Base-by-base conservation (phyloP, 1,284 basidiomycete genomes). In the Rhodotorula sp. region DNA sequence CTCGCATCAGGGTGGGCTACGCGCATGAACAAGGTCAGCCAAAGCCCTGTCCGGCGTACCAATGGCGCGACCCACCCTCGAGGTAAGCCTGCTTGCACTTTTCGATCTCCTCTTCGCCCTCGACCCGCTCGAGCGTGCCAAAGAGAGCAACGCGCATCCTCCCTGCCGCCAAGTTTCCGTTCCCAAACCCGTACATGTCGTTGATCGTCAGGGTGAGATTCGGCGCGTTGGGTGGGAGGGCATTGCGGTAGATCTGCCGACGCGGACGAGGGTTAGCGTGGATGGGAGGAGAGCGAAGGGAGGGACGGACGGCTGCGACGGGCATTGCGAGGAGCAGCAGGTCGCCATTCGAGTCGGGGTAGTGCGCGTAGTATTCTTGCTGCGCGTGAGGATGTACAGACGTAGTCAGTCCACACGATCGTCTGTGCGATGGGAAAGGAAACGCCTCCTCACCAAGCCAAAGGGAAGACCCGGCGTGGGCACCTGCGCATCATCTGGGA, bases 301-400 rank as follows among this genome's bases (percentile, higher is more conserved):
- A 28, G 51, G 31, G 31, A 62, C 70, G 37, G 7, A 69, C 70
- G n/a, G 59, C 67, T 3, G 73, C 67, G 57, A 75, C 69, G 24
- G 71, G 73, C 73, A 75, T 75, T 15, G 67, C 73, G 56, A 75
- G 64, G 24, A 75, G 46, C 40, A 73, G 65, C 30, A 75, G 37
- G 57, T 75, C 73, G 18, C 73, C 73, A 20, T 70, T 61, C 48
- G 67, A 73, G 28, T 69, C 69, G 8, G 73, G 73, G 64, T 70
- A 75, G 8, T 47, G 62, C 1, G 71, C 71, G 37, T 75, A 75
- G 65, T 73, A 75, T 55, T 75, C 73, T 60, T 73, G 70, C 61
- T 62, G 44, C 22, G 2, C 16, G 48, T 24, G n/a, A 22, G 2
- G 4, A 50, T 13, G 48, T 50, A 44, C 40, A 44, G 40, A 44